Base-by-base conservation (phyloP, 768 basidiomycete species). In the Tricholoma bakamatsutake region DNA sequence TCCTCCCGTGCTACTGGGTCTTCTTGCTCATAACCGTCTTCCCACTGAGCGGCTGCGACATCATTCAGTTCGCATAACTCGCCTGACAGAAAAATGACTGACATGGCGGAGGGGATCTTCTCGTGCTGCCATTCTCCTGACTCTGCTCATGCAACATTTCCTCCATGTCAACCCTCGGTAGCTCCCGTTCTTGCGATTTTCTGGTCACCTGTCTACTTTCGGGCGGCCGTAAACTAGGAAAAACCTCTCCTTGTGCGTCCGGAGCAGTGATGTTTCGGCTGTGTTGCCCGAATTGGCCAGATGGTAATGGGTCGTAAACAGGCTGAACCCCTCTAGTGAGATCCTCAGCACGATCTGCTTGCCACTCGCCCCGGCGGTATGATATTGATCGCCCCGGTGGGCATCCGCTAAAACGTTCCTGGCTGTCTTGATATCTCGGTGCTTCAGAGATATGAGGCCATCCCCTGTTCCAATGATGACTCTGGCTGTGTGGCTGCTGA, bases 21-120 rank as follows among this genome's bases (percentile, higher is more conserved):
- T 10, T 63, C 59, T 56, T 59, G 59, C 35, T 61, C 68, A 40
- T 68, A 69, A n/a, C 33, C 50, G 13, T 65, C 64, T 58, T 69
- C 67, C 67, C 68, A 67, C 15, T 50, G 24, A 11, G 52, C 48
- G 49, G 28, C 46, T 48, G 10, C 46, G 4, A 31, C 46, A 30
- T n/a, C 2, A 17, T 31, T 48, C n/a, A 48, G 46, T 15, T n/a
- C 6, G 17, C 10, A 17, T 5, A 31, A 15, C 15, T 48, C 28
- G 28, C 15, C 28, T 17, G 1, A n/a, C 28, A 31, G 15, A 31
- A 47, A 45, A 48, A 31, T 17, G 17, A 17, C 46, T 17, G 28
- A 48, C 46, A 31, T n/a, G 30, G 28, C 1, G n/a, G 46, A 3
- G 46, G 43, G 43, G 43, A 45, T 45, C 11, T 40, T 18, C 39